Conservation (phyloP, 345 rosid genomes). For the Turritis glabra region DNA sequence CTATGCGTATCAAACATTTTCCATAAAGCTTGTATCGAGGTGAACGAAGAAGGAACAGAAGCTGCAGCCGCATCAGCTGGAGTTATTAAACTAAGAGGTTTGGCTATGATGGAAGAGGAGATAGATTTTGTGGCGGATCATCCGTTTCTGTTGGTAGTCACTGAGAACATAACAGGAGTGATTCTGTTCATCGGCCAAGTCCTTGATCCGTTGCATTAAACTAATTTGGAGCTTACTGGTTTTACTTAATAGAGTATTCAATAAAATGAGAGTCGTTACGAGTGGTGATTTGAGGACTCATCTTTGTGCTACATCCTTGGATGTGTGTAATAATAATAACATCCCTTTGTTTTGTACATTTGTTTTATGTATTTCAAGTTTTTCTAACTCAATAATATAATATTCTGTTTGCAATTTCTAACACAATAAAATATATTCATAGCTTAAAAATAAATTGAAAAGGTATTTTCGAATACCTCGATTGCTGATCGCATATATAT, state of each 20-base stretch:
- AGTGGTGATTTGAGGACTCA: not conserved
- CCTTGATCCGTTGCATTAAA: slow-evolving; percentile 46
- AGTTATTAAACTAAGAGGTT: slow-evolving; percentile 16
- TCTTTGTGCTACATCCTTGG: slow-evolving; percentile 4
- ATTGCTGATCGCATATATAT: not conserved
- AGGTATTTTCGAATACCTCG: not conserved
- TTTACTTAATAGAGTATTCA: not conserved
- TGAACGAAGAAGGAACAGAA: slow-evolving; percentile 81
- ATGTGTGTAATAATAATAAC: slow-evolving; percentile 26
- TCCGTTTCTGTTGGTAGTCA: slow-evolving; percentile 63
- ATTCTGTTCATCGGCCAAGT: slow-evolving; percentile 63
- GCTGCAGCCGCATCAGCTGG: slow-evolving; percentile 68
- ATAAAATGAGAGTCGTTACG: slow-evolving; percentile 9
- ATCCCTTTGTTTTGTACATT: not conserved
- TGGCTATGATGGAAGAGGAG: not conserved
- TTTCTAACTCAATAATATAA: not conserved
- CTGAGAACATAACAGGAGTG: slow-evolving; percentile 60
- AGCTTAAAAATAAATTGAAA: not conserved
- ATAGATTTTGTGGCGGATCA: slow-evolving; percentile 75
- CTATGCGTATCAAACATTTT: slow-evolving; percentile 52
- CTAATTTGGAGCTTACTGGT: not conserved
- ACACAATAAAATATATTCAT: not conserved
- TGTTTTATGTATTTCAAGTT: not conserved
- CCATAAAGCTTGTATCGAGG: slow-evolving; percentile 67
- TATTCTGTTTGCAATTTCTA: not conserved